Evolutionary conservation across 1,284 basidiomycete genomes (phyloP).

Genomic region (Apiotrichum veenhuisii): DNA sequence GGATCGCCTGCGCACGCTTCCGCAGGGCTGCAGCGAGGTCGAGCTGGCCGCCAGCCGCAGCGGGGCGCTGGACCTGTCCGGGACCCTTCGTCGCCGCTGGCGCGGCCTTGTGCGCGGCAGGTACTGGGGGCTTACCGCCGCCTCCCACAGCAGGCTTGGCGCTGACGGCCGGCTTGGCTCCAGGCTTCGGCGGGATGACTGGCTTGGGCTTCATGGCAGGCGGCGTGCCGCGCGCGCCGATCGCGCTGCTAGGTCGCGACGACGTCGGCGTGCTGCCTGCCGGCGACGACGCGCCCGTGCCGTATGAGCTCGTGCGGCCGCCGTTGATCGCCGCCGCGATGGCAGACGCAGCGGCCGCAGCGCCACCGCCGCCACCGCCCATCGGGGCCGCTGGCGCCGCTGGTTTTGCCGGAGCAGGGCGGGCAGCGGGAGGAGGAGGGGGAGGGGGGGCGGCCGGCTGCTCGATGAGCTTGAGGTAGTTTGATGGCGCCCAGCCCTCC

Average conservation of each 20-base stretch:
- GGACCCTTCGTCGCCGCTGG: constrained; percentile 27
- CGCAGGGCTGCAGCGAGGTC: constrained; percentile 65
- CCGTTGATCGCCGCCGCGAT: constrained; percentile 14
- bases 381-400: constrained; percentile 51
- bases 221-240: constrained; percentile 41
- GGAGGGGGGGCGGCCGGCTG: constrained; percentile 61
- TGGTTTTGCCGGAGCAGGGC: constrained; percentile 49
- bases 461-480: constrained; percentile 78
- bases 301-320: constrained; percentile 48
- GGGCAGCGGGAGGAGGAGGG: constrained; percentile 57
- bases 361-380: constrained; percentile 53
- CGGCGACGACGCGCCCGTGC: constrained; percentile 53
- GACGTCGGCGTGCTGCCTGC: constrained; percentile 53
- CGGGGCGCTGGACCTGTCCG: constrained; percentile 49
- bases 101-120: constrained; percentile 28
- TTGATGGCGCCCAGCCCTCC: constrained; percentile 94
- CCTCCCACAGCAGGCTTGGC: constrained; percentile 1
- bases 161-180: constrained; percentile 29
- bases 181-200: constrained; percentile 51
- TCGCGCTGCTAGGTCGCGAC: constrained; percentile 55
- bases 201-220: constrained; percentile 51
- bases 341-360: constrained; percentile 10
- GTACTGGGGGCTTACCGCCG: constrained; percentile 39
- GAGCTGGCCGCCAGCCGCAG: constrained; percentile 61
- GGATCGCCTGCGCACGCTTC: constrained; percentile 24